phyloP scores from a whole-genome alignment of 2,329 filamentous ascomycete genomes.

The Colletotrichum costaricense region DNA sequence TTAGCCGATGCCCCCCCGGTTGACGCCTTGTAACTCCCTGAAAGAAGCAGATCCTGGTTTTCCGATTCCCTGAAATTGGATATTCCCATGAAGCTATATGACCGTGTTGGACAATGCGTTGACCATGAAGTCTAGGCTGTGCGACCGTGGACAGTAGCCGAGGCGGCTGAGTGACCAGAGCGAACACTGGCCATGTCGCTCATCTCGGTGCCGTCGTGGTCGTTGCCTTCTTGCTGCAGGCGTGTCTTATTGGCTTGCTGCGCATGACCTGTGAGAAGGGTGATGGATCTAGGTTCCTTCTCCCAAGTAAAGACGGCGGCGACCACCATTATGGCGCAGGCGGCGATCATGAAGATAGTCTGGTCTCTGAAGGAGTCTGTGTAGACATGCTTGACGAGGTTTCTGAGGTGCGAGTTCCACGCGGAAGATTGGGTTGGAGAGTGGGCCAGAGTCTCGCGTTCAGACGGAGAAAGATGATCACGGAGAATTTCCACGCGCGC shows the following conservation, averaged over 20 bases:
- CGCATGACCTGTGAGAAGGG: conserved; percentile 10
- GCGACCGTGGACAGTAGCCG: background rate
- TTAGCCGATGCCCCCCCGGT: background rate
- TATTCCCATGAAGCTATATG: background rate
- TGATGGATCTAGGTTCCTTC: conserved; percentile 50
- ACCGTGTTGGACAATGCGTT: background rate
- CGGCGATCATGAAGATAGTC: conserved; percentile 57
- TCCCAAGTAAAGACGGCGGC: conserved; percentile 58
- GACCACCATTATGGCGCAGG: conserved; percentile 56
- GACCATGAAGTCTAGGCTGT: background rate
- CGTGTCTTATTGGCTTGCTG: conserved; percentile 26
- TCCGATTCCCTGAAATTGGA: conserved; percentile 9
- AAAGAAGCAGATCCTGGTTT: conserved; percentile 11
- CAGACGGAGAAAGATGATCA: conserved; percentile 46
- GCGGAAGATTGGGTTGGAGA: conserved; percentile 53
- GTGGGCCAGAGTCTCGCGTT: conserved; percentile 56
- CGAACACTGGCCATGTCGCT: conserved; percentile 31
- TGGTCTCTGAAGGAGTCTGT: conserved; percentile 58
- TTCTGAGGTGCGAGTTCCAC: conserved; percentile 46
- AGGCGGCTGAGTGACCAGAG: background rate
- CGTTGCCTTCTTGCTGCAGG: background rate
- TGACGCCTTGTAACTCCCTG: conserved; percentile 9
- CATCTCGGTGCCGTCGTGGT: conserved; percentile 25
- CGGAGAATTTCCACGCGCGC: conserved; percentile 53
- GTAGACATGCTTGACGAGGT: conserved; percentile 54